These are phyloP conservation scores for Russula vinacea DNA, from an alignment of 768 basidiomycete genomes.

Conservation along the genomic window DNA sequence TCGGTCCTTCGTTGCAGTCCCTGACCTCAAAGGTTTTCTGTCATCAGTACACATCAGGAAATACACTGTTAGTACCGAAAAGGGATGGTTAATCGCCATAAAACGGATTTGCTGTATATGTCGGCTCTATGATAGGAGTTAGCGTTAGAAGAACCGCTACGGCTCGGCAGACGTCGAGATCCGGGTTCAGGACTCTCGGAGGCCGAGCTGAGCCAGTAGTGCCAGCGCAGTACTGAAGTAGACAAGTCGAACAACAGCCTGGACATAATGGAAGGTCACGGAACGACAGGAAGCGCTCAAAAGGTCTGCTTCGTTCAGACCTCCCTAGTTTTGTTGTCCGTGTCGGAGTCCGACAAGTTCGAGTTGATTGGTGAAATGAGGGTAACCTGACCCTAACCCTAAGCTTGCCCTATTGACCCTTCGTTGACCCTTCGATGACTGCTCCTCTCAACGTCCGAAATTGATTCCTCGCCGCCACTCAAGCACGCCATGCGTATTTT, in stretches of 20 bases:
- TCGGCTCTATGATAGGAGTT: neutral
- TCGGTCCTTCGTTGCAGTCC: neutral
- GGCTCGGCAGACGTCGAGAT: neutral
- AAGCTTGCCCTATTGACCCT: too few species aligned
- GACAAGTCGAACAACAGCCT: neutral
- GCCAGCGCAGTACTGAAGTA: neutral
- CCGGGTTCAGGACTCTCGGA: neutral
- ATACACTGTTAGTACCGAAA: neutral
- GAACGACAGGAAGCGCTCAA: neutral
- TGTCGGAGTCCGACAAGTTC: conserved; percentile 1
- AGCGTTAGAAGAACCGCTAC: neutral
- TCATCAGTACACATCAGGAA: neutral
- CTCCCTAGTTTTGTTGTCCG: neutral
- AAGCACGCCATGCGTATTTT: neutral
- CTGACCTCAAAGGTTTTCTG: too few species aligned
- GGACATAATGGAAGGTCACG: neutral
- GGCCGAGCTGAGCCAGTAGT: neutral
- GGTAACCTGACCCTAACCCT: neutral
- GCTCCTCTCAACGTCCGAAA: neutral
- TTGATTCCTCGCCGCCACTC: neutral
- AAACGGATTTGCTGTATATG: neutral
- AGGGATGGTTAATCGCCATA: neutral
- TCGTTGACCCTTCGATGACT: too few species aligned
- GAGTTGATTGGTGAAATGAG: neutral
- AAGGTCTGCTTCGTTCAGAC: neutral